Evolutionary conservation across 371 early-diverging fungal genomes (phyloP), one percentile per base, ranked within the genome.

Genomic region (Mucor irregularis): DNA sequence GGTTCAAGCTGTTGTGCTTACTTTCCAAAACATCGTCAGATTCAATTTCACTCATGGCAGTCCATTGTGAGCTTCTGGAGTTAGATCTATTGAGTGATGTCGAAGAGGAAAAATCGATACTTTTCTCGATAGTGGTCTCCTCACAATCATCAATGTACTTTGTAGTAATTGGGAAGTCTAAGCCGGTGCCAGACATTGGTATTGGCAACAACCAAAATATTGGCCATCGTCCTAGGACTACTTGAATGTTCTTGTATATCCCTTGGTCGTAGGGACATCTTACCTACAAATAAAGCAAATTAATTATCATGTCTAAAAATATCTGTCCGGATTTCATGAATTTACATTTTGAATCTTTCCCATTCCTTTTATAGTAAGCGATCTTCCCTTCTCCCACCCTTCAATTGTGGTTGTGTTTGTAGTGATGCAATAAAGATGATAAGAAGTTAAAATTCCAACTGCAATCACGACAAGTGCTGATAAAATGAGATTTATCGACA

Each of bases 361-460:
- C 58, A 70, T 69, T 48, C 82, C 78, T 54, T 88, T 84, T 62
- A 93, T 82, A 44, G 81, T 88, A 11, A 84, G 86, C 38, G 92
- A 92, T 67, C 90, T 90, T 58, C 85, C 89, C 67, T 90, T 95
- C 61, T 86, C 86, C 82, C 81, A 85, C 14, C 74, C 81, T 71
- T 99, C 99, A 57, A 99, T 96, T 11, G 97, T 97, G 1, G 99
- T 99, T 14, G 94, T 93, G 74, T 98, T 98, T 56, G 75, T 80
- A 4, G 77, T 65, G 29, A 93, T 67, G 62, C 94, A 89, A 59
- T 89, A 92, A 34, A 90, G 52, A 57, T 97, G 97, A 73, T 89
- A 97, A 35, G 84, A 68, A 22, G 85, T 80, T 42, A 99, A 78
- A 3, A 89, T 74, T 22, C 91, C 94, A 25, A 95, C 95, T 14